phyloP scores from a whole-genome alignment of 805 yeast species.

The Sugiyamaella qingdaonensis region DNA sequence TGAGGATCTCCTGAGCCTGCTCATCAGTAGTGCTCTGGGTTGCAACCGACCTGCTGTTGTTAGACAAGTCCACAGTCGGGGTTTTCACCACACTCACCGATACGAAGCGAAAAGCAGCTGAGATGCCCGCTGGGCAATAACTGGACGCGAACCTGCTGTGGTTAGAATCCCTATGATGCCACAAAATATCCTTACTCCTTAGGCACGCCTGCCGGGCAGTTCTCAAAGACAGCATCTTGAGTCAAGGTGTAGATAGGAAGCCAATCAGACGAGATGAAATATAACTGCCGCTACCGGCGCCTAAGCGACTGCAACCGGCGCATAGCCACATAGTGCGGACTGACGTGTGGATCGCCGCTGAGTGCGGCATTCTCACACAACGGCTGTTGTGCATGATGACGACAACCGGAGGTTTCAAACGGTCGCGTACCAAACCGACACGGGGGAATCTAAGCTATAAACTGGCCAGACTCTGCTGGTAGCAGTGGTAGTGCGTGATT shows the following conservation, averaged over 20 bases:
- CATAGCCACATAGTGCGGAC: too few relatives aligned
- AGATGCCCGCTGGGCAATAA: slow-evolving; percentile 18
- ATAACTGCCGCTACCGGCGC: background rate
- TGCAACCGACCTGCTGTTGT: slow-evolving; percentile 11
- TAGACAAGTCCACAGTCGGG: background rate
- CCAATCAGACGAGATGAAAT: slow-evolving; percentile 6
- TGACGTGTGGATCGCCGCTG: too few relatives aligned
- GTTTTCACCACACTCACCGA: slow-evolving; percentile 11
- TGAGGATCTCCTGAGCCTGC: slow-evolving; percentile 64
- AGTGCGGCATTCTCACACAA: too few relatives aligned
- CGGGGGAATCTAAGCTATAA: too few relatives aligned
- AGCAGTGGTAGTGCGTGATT: background rate
- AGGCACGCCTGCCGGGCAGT: slow-evolving; percentile 7
- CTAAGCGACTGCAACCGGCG: too few relatives aligned
- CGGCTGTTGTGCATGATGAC: too few relatives aligned
- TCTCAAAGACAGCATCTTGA: slow-evolving; percentile 10
- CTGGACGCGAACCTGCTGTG: slow-evolving; percentile 16
- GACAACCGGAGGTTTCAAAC: too few relatives aligned
- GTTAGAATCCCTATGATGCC: background rate
- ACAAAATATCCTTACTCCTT: slow-evolving; percentile 5
- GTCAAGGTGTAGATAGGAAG: background rate
- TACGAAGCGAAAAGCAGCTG: slow-evolving; percentile 15
- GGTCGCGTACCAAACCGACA: too few relatives aligned
- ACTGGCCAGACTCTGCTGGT: too few relatives aligned
- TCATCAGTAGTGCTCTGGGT: slow-evolving; percentile 53